phyloP scores from a whole-genome alignment of 106 monocot genomes.

The Dendrobium huoshanense region DNA sequence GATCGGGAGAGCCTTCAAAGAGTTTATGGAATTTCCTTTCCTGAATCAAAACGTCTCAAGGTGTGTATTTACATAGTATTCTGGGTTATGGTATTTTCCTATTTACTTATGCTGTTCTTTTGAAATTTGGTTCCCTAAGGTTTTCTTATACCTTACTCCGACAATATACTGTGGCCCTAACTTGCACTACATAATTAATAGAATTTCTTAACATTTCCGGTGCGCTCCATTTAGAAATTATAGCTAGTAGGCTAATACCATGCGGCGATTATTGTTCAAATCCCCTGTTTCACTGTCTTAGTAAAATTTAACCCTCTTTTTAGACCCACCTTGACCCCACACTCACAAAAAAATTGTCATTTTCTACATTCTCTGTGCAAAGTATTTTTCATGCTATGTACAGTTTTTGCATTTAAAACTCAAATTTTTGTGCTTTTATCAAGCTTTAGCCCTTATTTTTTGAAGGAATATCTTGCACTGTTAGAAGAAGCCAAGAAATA shows the following conservation, averaged over 20 bases:
- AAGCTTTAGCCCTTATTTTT: conserved; percentile 6
- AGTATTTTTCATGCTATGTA: neutral
- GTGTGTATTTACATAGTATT: conserved; percentile 16
- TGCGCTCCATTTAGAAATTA: no score
- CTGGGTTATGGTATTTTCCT: neutral
- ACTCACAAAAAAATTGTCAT: no score
- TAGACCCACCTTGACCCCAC: no score
- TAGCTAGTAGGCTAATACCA: no score
- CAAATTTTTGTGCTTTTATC: neutral
- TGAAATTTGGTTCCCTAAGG: neutral
- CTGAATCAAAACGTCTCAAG: conserved; percentile 87
- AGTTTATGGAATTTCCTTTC: conserved; percentile 98
- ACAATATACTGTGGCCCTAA: neutral
- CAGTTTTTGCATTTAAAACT: neutral
- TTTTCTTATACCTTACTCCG: neutral
- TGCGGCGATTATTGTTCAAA: no score
- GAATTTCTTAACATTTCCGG: no score
- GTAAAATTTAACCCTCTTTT: no score
- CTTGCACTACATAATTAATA: neutral
- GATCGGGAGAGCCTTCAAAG: conserved; percentile 97
- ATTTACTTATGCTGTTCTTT: neutral
- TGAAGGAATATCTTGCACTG: conserved; percentile 67
- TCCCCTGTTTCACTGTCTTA: no score
- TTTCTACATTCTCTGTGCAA: neutral
- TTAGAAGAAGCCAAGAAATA: conserved; percentile 97